phyloP scores from a whole-genome alignment of 495 filamentous ascomycete genomes.

The Penicillium salamii region DNA sequence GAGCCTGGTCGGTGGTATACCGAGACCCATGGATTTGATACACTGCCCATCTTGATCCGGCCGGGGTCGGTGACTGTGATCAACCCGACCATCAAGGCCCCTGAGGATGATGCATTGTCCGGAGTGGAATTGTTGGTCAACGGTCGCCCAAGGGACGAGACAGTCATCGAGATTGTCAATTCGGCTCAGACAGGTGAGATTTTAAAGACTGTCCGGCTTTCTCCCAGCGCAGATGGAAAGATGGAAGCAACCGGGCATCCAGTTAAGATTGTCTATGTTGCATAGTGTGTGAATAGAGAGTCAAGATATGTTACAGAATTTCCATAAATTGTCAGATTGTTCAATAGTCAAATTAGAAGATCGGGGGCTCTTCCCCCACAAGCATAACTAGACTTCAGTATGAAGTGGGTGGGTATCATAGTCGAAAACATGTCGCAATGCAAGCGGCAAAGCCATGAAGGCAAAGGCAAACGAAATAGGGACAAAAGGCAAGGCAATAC shows the following conservation, averaged over 20 bases:
- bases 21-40: slow-evolving; percentile 43
- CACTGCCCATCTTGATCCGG: slow-evolving; percentile 38
- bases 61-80: slow-evolving; percentile 35
- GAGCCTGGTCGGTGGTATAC: slow-evolving; percentile 41
- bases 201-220: slow-evolving; percentile 23
- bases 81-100: slow-evolving; percentile 32
- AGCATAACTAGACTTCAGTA: slow-evolving; percentile 8
- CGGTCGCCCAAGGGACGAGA: slow-evolving; percentile 22
- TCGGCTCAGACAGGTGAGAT: slow-evolving; percentile 32
- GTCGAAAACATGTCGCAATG: slow-evolving; percentile 14
- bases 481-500: background rate
- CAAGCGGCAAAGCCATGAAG: background rate
- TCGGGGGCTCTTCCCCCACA: background rate
- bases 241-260: slow-evolving; percentile 13
- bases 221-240: slow-evolving; percentile 12
- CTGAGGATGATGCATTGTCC: slow-evolving; percentile 33
- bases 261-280: slow-evolving; percentile 11
- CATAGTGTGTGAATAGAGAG: too few relatives aligned
- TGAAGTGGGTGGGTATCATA: slow-evolving; percentile 33
- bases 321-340: slow-evolving; percentile 15
- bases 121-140: slow-evolving; percentile 42
- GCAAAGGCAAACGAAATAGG: background rate
- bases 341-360: slow-evolving; percentile 5
- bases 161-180: slow-evolving; percentile 34
- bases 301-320: too few relatives aligned